Base-by-base conservation (phyloP, 2,329 filamentous ascomycete genomes). In the Cytospora piceae region DNA sequence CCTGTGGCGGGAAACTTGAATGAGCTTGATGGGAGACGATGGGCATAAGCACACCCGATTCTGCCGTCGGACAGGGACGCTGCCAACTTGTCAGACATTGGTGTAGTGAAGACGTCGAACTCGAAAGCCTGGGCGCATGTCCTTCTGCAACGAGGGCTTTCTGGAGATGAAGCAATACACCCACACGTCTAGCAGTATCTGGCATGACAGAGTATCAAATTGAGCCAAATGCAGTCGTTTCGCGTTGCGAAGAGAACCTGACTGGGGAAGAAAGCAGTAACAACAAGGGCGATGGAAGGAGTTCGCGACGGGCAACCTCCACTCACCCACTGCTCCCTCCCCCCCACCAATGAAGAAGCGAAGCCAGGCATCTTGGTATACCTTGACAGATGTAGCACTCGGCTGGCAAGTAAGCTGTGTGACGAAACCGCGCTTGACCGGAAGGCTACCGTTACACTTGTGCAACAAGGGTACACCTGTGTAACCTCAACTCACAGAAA, bases 41-140 rank as follows among this genome's bases (percentile, higher is more conserved):
- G 63, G 63, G 54, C 63, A 57, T 54, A 46, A 67, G 65, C 62
- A 60, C 42, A 56, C 27, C 34, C 27, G 20, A 52, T 46, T 51
- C 54, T 67, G 62, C 58, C 53, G 65, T 67, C 58, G 62, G 58
- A 61, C 54, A 61, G 65, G 62, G 62, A 61, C 37, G 53, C 42
- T 51, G 32, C 54, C 52, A 58, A 37, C 31, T 27, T 27, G 52
- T 51, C 22, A 56, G 53, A 29, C 29, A 63, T 15, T 4, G 3
- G 5, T 49, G 11, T 11, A 14, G 20, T 49, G 46, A 49, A 49
- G 20, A 22, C 6, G 14, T 7, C 22, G 20, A 46, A 22, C 8
- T 14, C 46, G 11, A 24, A n/a, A 52, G 46, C 32, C 39, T 49
- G 14, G 20, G 51, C 53, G 49, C 46, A 54, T 24, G 20, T 60